A percentile compares a stretch with the other conserved stretches of the same genome.
Evolutionary conservation across 257 asterid species (phyloP).

Genomic region (Fraxinus quadrangulata): DNA sequence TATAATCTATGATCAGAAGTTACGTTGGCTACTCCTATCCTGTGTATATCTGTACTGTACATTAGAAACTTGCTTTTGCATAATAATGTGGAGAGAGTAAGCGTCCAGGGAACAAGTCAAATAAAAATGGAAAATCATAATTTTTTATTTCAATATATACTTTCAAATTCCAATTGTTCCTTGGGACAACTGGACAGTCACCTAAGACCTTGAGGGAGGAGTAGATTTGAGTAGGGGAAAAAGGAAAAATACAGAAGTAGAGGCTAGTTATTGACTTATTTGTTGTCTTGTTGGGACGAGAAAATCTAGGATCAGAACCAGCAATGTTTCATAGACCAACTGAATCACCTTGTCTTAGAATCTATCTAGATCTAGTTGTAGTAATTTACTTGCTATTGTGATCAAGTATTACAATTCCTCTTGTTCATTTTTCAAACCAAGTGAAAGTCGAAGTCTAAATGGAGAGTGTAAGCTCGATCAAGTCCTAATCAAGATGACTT

Average conservation of each 20-base stretch:
- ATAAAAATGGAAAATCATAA: background rate
- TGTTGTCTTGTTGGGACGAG: conserved; percentile 26
- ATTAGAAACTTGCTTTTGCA: conserved; percentile 2
- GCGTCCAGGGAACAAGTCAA: background rate
- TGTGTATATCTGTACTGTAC: background rate
- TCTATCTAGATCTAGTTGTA: conserved; percentile 28
- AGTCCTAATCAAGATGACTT: background rate
- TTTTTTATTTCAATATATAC: background rate
- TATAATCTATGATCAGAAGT: background rate
- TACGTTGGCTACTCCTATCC: background rate
- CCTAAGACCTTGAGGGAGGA: background rate
- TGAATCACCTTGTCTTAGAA: conserved; percentile 23
- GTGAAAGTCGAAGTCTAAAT: background rate
- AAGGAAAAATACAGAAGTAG: background rate
- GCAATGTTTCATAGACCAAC: background rate
- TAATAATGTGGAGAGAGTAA: background rate
- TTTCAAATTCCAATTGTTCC: background rate
- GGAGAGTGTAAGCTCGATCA: background rate
- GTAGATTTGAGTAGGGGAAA: too few species aligned
- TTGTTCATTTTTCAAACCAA: background rate
- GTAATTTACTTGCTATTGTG: background rate
- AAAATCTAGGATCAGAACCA: background rate
- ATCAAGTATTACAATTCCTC: background rate
- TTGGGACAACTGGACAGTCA: background rate
- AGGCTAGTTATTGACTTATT: conserved; percentile 26